Percentiles rank a stretch among this genome's conserved stretches.
Evolutionary conservation across 345 rosid genomes (phyloP).

Genomic region (Acer saccharum): DNA sequence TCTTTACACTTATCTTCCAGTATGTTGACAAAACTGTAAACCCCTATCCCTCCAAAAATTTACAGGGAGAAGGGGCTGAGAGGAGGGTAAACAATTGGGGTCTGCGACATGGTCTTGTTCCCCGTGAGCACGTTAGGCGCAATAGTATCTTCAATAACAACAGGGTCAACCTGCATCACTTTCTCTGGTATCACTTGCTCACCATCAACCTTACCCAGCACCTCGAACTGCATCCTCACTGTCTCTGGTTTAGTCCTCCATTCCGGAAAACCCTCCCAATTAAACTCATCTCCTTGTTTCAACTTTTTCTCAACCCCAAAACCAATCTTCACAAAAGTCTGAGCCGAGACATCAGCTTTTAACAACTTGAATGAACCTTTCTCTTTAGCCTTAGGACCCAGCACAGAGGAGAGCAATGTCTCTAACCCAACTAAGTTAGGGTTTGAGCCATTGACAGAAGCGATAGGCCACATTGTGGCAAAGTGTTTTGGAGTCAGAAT

Average conservation of each 20-base stretch:
- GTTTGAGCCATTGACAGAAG: conserved; percentile 79
- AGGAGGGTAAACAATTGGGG: conserved; percentile 63
- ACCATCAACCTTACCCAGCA: conserved; percentile 84
- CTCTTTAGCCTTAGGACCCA: conserved; percentile 70
- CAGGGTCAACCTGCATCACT: conserved; percentile 67
- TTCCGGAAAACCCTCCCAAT: conserved; percentile 47
- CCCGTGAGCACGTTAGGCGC: conserved; percentile 53
- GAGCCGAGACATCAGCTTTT: conserved; percentile 83
- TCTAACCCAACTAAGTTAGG: conserved; percentile 75
- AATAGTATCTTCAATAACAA: conserved; percentile 57
- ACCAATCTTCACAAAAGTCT: conserved; percentile 80
- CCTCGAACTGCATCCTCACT: conserved; percentile 81
- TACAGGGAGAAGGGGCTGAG: conserved; percentile 63
- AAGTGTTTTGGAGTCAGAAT: conserved; percentile 72
- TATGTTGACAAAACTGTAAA: conserved; percentile 6
- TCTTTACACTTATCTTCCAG: conserved; percentile 12
- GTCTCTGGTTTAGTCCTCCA: conserved; percentile 90
- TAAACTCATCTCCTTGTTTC: conserved; percentile 48
- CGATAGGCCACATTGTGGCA: conserved; percentile 86
- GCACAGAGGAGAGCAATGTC: conserved; percentile 65
- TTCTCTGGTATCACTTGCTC: conserved; percentile 71
- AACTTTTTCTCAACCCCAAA: conserved; percentile 82
- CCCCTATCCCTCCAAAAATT: not conserved
- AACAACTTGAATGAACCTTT: conserved; percentile 76
- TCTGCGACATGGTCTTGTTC: conserved; percentile 58